Percentiles rank a stretch among this genome's conserved stretches.
Conservation (phyloP, 495 filamentous ascomycete species). For the Echria macrotheca region DNA sequence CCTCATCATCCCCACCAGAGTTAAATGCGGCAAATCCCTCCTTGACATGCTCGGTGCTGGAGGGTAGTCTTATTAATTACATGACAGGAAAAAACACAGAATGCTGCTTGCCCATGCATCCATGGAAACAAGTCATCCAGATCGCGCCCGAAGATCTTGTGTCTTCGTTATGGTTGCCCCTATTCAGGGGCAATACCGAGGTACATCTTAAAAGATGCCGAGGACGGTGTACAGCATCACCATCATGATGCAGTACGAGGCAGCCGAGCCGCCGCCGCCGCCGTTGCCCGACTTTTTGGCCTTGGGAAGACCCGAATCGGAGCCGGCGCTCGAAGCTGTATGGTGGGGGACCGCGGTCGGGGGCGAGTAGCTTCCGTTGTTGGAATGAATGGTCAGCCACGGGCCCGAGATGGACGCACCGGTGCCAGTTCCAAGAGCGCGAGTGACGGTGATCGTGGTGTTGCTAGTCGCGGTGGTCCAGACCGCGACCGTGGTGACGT, state of each 20-base stretch:
- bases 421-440: background rate
- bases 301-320: no score
- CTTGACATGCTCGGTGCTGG: no score
- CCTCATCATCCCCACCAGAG: no score
- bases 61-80: no score
- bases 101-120: no score
- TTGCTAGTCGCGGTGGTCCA: background rate
- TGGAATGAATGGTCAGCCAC: background rate
- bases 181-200: no score
- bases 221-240: background rate
- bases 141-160: no score
- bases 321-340: background rate
- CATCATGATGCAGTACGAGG: slow-evolving; percentile 5
- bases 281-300: background rate
- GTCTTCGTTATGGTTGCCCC: no score
- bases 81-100: no score
- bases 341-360: background rate
- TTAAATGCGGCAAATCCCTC: no score
- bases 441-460: background rate
- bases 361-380: background rate
- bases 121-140: no score
- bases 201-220: background rate
- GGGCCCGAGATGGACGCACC: background rate
- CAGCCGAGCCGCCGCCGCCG: background rate
- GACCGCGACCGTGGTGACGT: background rate